These are phyloP conservation scores for Canavalia gladiata DNA, from an alignment of 306 rosid genomes.

Conservation along the genomic window DNA sequence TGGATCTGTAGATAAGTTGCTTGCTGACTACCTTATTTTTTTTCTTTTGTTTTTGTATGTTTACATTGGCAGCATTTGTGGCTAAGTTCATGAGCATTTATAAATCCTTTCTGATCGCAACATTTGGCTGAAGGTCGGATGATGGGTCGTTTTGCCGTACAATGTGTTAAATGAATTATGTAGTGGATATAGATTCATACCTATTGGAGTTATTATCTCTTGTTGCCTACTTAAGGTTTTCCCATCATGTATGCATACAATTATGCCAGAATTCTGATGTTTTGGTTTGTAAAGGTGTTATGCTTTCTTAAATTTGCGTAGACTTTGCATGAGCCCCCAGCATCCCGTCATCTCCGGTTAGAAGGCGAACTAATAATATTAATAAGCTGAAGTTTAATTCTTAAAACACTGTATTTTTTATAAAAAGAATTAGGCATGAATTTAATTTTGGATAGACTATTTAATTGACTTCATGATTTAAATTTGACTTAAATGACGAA, in stretches of 20 bases:
- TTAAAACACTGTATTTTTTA: neutral
- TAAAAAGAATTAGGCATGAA: no score
- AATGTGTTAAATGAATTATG: slow-evolving; percentile 19
- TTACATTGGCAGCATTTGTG: slow-evolving; percentile 78
- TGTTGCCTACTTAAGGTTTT: neutral
- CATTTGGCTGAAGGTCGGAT: slow-evolving; percentile 70
- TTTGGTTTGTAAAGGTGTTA: slow-evolving; percentile 36
- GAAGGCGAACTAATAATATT: neutral
- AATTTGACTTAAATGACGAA: no score
- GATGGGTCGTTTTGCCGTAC: slow-evolving; percentile 37
- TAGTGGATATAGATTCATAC: slow-evolving; percentile 19
- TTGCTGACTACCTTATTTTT: neutral
- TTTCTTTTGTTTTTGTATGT: neutral
- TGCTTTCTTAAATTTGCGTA: neutral
- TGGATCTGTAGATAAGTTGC: neutral
- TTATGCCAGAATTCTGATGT: slow-evolving; percentile 25
- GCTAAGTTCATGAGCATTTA: slow-evolving; percentile 96
- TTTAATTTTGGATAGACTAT: no score
- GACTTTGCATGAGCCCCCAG: neutral
- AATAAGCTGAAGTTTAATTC: neutral
- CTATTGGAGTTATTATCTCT: neutral
- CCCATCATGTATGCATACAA: slow-evolving; percentile 22
- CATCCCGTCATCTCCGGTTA: neutral
- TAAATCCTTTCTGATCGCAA: slow-evolving; percentile 81
- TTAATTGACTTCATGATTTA: no score